Evolutionary conservation across 768 basidiomycete species (phyloP).

Genomic region (Kwoniella heveanensis): DNA sequence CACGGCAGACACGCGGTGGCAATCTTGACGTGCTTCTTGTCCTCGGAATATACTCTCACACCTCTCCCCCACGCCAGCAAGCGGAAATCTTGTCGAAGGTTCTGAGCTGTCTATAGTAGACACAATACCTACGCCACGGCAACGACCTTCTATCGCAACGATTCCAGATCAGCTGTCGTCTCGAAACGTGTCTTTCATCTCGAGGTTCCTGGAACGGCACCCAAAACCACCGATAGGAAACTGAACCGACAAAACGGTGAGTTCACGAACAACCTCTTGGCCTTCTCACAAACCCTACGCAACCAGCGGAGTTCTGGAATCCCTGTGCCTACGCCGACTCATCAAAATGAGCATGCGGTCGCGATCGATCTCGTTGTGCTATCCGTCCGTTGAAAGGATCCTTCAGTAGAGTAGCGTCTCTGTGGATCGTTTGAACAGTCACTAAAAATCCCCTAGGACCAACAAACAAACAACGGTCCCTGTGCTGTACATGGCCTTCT

Average conservation of each 20-base stretch:
- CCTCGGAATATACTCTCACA: no score
- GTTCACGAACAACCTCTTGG: not conserved
- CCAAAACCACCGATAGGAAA: not conserved
- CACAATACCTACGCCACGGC: no score
- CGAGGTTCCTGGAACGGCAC: no score
- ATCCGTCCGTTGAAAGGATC: not conserved
- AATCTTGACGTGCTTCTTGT: no score
- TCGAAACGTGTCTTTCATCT: no score
- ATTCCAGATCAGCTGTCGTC: no score
- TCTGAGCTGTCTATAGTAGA: no score
- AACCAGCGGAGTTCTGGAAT: not conserved
- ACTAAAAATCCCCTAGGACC: not conserved
- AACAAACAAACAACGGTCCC: not conserved
- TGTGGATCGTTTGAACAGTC: not conserved
- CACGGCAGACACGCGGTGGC: no score
- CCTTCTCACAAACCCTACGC: not conserved
- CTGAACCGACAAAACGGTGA: not conserved
- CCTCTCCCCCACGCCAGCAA: no score
- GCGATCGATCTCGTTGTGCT: not conserved
- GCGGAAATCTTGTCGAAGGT: no score
- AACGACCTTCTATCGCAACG: no score
- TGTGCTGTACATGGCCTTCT: not conserved
- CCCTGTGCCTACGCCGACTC: not conserved
- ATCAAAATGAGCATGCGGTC: not conserved
- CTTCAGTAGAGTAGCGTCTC: not conserved